Conservation (phyloP, 108 stramenopile species). For the Licmophora abbreviata region DNA sequence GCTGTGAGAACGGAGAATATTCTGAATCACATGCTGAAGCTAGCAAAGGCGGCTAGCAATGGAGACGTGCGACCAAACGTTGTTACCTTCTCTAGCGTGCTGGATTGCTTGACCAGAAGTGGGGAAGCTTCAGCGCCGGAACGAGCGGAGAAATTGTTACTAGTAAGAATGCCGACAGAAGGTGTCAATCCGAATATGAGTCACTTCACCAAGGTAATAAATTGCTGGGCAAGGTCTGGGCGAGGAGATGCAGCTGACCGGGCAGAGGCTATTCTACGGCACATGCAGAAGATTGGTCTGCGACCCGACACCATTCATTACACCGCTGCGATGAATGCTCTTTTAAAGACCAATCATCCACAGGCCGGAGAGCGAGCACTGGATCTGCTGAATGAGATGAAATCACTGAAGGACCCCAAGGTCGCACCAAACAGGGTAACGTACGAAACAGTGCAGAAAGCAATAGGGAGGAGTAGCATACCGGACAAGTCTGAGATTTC, state of each 20-base stretch:
- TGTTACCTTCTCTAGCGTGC: conserved; percentile 1
- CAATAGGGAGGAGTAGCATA: no score
- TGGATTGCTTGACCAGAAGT: conserved; percentile 7
- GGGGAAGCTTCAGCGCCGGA: conserved; percentile 7
- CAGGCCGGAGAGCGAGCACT: no score
- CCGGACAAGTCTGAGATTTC: no score
- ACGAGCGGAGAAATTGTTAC: conserved; percentile 17
- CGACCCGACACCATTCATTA: conserved; percentile 53
- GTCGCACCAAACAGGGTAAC: no score
- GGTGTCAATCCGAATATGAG: not conserved
- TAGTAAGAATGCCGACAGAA: conserved; percentile 11
- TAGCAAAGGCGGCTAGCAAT: conserved; percentile 29
- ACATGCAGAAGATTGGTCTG: conserved; percentile 21
- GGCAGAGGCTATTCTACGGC: conserved; percentile 12
- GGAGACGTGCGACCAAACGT: conserved; percentile 29
- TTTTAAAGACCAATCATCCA: no score
- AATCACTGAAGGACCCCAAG: no score
- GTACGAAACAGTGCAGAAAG: no score
- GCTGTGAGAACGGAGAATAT: conserved; percentile 52
- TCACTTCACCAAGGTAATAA: conserved; percentile 11
- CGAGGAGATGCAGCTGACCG: conserved; percentile 11
- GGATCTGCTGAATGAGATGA: no score
- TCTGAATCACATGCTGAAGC: conserved; percentile 50
- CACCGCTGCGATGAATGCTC: conserved; percentile 42
- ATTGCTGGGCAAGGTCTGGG: conserved; percentile 11